Conservation (phyloP, 2,329 filamentous ascomycete genomes). For the Ceratocystis lukuohia region DNA sequence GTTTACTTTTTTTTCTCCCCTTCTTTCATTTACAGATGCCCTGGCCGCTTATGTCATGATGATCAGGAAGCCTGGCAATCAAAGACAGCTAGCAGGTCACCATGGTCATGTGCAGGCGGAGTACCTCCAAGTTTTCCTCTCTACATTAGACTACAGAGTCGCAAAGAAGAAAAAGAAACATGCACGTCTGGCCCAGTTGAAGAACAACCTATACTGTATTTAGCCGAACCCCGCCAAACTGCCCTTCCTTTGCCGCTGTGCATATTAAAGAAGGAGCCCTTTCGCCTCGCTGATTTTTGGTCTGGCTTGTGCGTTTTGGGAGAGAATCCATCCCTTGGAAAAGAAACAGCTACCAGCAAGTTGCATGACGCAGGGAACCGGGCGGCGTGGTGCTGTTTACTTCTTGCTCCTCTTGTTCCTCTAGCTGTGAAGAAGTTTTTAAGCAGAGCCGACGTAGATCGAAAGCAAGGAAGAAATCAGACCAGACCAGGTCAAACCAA, state of each 20-base stretch:
- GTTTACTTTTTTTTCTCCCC: no score
- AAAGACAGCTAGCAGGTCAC: background rate
- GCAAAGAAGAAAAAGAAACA: background rate
- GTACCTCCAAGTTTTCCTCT: background rate
- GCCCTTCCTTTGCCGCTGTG: slow-evolving; percentile 5
- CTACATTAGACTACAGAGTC: background rate
- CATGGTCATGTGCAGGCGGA: background rate
- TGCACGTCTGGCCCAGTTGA: background rate
- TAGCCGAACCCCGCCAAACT: background rate
- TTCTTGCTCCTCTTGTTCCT: background rate
- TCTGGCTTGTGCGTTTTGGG: background rate
- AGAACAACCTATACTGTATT: background rate
- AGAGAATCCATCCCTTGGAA: background rate
- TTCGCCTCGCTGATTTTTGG: background rate
- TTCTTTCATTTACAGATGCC: no score
- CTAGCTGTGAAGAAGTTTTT: background rate
- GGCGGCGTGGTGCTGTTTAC: background rate
- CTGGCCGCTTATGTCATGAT: background rate
- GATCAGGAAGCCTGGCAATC: background rate
- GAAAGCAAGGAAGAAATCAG: no score
- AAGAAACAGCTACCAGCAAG: background rate
- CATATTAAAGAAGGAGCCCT: background rate
- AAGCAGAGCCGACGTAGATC: no score
- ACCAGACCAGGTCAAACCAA: background rate
- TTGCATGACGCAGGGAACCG: background rate